Evolutionary conservation across 2,329 filamentous ascomycete species (phyloP).

Genomic region (Fusarium sp.): DNA sequence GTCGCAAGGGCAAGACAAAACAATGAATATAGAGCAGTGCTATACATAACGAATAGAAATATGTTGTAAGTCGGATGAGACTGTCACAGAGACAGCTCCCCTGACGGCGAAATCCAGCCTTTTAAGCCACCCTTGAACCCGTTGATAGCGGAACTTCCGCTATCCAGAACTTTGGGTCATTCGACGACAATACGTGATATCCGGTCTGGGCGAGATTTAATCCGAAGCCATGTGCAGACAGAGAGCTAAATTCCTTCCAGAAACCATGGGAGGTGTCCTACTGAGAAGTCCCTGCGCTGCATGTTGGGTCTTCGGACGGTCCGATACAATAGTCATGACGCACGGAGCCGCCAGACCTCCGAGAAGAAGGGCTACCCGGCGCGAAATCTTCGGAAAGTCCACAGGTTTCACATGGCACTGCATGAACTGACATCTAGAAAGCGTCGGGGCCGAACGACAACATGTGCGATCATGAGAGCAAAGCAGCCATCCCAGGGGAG

Average conservation of each 20-base stretch:
- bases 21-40: constrained; percentile 4
- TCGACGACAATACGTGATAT: constrained; percentile 4
- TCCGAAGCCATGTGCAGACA: background rate
- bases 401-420: background rate
- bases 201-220: constrained; percentile 26
- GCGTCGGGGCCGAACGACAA: background rate
- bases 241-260: constrained; percentile 3
- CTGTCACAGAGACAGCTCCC: background rate
- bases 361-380: background rate
- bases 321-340: constrained; percentile 25
- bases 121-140: constrained; percentile 19
- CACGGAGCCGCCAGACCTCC: background rate
- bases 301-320: constrained; percentile 23
- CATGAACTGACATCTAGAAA: background rate
- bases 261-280: constrained; percentile 3
- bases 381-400: background rate
- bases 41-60: constrained; percentile 19
- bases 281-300: constrained; percentile 20
- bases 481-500: constrained; percentile 1
- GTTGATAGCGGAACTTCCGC: constrained; percentile 21
- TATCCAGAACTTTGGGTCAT: constrained; percentile 1
- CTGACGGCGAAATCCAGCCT: background rate
- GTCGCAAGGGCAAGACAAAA: constrained; percentile 12
- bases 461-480: background rate
- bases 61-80: background rate